A percentile compares a stretch with the other conserved stretches of the same genome.
phyloP scores from a whole-genome alignment of 352 stramenopile species.

The Pythium rhizo-oryzae region DNA sequence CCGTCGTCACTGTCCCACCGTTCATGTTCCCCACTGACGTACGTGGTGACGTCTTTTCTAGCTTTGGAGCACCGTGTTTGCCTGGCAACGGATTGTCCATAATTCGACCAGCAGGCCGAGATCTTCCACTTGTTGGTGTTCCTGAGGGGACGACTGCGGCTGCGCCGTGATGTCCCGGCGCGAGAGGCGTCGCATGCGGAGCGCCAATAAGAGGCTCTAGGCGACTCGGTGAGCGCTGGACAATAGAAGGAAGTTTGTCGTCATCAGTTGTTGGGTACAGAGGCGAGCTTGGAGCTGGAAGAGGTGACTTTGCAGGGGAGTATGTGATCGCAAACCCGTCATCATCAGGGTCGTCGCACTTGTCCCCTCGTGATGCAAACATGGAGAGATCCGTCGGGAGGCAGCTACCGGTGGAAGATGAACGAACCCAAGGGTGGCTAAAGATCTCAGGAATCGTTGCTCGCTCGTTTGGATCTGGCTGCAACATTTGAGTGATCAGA shows the following conservation, averaged over 20 bases:
- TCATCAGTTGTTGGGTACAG: conserved; percentile 30
- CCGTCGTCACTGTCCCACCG: not conserved
- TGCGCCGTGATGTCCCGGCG: conserved; percentile 6
- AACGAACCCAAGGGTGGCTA: conserved; percentile 79
- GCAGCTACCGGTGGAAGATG: conserved; percentile 40
- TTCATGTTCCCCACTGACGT: conserved; percentile 27
- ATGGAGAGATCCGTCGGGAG: conserved; percentile 31
- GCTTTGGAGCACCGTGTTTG: conserved; percentile 35
- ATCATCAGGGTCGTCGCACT: conserved; percentile 49
- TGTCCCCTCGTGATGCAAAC: conserved; percentile 26
- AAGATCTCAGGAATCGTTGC: conserved; percentile 88
- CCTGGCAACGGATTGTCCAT: conserved; percentile 56
- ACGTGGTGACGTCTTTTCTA: conserved; percentile 54
- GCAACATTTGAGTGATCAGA: conserved; percentile 78
- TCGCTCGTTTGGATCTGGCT: conserved; percentile 77
- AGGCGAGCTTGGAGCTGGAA: conserved; percentile 28
- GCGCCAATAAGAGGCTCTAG: conserved; percentile 30
- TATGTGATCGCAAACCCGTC: conserved; percentile 57
- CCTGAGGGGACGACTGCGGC: conserved; percentile 25
- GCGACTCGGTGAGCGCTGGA: conserved; percentile 46
- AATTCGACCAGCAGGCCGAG: conserved; percentile 38
- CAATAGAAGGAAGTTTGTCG: conserved; percentile 65
- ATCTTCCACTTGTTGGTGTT: conserved; percentile 38
- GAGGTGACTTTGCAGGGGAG: conserved; percentile 33
- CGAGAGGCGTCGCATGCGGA: conserved; percentile 3